Evolutionary conservation across 2,329 filamentous ascomycete species (phyloP).

Genomic region (Parascedosporium putredinis): DNA sequence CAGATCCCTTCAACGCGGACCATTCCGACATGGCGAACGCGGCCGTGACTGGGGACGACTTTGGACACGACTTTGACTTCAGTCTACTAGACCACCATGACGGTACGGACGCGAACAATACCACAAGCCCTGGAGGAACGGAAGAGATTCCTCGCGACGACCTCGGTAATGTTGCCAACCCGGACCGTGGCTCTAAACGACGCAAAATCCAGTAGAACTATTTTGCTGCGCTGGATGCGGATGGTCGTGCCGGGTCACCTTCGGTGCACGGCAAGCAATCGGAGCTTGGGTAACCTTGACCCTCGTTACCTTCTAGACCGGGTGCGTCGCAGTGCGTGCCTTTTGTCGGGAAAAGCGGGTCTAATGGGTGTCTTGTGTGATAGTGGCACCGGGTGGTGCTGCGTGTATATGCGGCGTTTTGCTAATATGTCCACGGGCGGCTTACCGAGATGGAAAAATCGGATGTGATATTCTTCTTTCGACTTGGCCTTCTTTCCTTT

Average conservation of each 20-base stretch:
- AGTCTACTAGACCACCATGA: conserved; percentile 13
- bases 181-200: conserved; percentile 3
- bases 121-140: conserved; percentile 35
- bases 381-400: background rate
- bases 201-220: conserved; percentile 6
- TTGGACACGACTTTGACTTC: conserved; percentile 39
- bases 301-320: too few relatives aligned
- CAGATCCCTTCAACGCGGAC: conserved; percentile 28
- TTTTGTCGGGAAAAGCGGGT: too few relatives aligned
- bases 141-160: conserved; percentile 40
- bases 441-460: background rate
- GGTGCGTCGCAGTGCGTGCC: too few relatives aligned
- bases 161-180: conserved; percentile 13
- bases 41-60: background rate
- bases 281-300: background rate
- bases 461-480: too few relatives aligned
- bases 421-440: background rate
- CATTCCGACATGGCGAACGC: conserved; percentile 11
- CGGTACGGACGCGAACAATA: conserved; percentile 20
- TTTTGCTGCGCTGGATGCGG: background rate
- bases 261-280: background rate
- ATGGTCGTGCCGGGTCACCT: background rate
- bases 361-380: too few relatives aligned
- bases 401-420: background rate
- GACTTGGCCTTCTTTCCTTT: too few relatives aligned